Evolutionary conservation across 1,284 basidiomycete species (phyloP).

Genomic region (Blastosporella zonata): DNA sequence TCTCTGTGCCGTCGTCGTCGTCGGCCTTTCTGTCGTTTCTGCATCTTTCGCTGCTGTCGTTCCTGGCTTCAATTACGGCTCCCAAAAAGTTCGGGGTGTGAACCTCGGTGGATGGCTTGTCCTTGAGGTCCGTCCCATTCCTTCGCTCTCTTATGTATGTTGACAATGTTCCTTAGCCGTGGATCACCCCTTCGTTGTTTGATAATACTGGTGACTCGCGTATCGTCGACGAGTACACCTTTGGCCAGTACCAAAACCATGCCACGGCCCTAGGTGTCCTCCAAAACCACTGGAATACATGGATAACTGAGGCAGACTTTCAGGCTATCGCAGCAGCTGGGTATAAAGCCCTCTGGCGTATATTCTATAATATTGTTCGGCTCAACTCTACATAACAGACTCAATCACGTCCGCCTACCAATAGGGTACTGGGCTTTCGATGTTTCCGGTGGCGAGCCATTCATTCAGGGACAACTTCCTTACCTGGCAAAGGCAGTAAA

Average conservation of each 20-base stretch:
- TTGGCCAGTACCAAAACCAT: slow-evolving; percentile 58
- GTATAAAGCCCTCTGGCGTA: slow-evolving; percentile 33
- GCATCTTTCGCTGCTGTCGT: slow-evolving; percentile 30
- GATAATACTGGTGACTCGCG: slow-evolving; percentile 67
- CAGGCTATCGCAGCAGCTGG: slow-evolving; percentile 70
- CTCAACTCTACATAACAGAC: no score
- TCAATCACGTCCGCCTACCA: slow-evolving; percentile 86
- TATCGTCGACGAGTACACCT: slow-evolving; percentile 88
- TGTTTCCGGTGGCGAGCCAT: slow-evolving; percentile 77
- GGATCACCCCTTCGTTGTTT: slow-evolving; percentile 88
- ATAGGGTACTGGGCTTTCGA: slow-evolving; percentile 95
- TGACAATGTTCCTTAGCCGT: slow-evolving; percentile 49
- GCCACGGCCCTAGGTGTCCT: slow-evolving; percentile 48
- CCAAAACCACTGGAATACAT: slow-evolving; percentile 76
- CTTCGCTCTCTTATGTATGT: neutral
- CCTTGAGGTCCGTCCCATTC: slow-evolving; percentile 50
- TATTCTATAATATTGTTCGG: slow-evolving; percentile 2
- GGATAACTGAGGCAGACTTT: slow-evolving; percentile 80
- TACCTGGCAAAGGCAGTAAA: slow-evolving; percentile 71
- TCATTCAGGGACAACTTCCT: slow-evolving; percentile 75
- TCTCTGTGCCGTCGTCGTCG: slow-evolving; percentile 16
- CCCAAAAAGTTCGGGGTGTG: slow-evolving; percentile 64
- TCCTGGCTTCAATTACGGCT: slow-evolving; percentile 51
- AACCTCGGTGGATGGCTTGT: slow-evolving; percentile 83
- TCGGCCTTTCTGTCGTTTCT: slow-evolving; percentile 24